phyloP scores from a whole-genome alignment of 108 stramenopile species.

The Cyclotella baltica region DNA sequence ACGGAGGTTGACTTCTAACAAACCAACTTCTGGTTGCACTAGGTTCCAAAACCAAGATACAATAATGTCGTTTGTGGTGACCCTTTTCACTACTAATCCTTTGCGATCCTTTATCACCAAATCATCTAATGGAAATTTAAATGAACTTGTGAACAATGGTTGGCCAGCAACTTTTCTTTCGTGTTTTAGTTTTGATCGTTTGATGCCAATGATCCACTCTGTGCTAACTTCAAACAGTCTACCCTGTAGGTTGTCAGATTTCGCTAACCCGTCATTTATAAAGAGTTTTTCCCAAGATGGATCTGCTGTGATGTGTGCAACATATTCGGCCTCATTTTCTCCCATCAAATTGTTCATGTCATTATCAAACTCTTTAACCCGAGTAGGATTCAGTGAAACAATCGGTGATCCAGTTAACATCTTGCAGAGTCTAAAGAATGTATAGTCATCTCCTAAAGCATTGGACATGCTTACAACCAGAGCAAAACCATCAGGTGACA shows the following conservation, averaged over 20 bases:
- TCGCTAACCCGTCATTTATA: constrained; percentile 4
- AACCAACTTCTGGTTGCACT: constrained; percentile 33
- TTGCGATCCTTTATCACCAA: constrained; percentile 3
- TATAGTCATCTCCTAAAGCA: constrained; percentile 50
- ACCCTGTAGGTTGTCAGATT: constrained; percentile 22
- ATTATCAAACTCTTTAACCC: constrained; percentile 35
- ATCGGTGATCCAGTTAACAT: constrained; percentile 22
- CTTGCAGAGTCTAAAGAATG: constrained; percentile 54
- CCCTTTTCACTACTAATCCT: constrained; percentile 4
- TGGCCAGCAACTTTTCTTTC: neutral
- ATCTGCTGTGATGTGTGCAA: constrained; percentile 43
- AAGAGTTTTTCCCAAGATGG: constrained; percentile 47
- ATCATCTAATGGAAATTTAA: constrained; percentile 32
- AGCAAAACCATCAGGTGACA: constrained; percentile 24
- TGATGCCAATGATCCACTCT: constrained; percentile 38
- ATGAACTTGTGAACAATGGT: constrained; percentile 11
- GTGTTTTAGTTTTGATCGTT: constrained; percentile 21
- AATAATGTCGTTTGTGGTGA: constrained; percentile 43
- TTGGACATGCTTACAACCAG: constrained; percentile 56
- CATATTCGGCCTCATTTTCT: constrained; percentile 46
- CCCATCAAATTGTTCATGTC: constrained; percentile 52
- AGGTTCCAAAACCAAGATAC: constrained; percentile 52
- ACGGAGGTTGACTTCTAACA: constrained; percentile 50
- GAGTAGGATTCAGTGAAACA: constrained; percentile 35
- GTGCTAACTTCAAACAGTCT: constrained; percentile 35